Evolutionary conservation across 78 protist species (phyloP).

Genomic region (Paulinella micropora): DNA sequence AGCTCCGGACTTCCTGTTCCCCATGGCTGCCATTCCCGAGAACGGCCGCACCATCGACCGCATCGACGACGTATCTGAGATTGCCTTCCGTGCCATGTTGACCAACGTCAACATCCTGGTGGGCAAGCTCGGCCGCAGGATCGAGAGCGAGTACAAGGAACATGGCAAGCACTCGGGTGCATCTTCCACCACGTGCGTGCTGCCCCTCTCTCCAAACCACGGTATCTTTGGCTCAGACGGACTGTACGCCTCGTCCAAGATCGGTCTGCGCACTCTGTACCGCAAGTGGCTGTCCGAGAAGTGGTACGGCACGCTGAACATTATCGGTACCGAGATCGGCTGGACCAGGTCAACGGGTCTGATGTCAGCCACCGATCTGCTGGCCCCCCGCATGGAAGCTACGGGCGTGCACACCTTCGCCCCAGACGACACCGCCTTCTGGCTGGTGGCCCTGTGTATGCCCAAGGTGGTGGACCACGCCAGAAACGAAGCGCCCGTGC

Average conservation of each 20-base stretch:
- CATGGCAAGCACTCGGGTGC: background rate
- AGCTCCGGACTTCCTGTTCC: conserved; percentile 37
- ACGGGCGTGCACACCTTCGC: conserved; percentile 46
- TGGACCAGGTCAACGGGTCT: conserved; percentile 59
- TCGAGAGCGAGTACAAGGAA: conserved; percentile 19
- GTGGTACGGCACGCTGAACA: conserved; percentile 16
- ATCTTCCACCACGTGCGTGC: background rate
- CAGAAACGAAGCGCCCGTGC: conserved; percentile 21
- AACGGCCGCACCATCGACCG: conserved; percentile 25
- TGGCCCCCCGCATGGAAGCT: conserved; percentile 27
- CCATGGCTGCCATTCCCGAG: conserved; percentile 52
- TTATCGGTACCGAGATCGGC: conserved; percentile 11
- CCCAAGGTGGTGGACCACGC: conserved; percentile 15
- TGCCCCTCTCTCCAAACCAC: conserved; percentile 53
- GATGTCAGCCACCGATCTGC: conserved; percentile 37
- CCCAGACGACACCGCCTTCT: conserved; percentile 30
- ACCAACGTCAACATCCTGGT: conserved; percentile 34
- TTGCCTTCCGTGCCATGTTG: conserved; percentile 49
- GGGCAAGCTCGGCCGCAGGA: conserved; percentile 15
- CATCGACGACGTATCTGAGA: conserved; percentile 38
- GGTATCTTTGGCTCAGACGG: conserved; percentile 54
- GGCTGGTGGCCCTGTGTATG: conserved; percentile 27
- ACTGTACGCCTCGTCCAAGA: conserved; percentile 45
- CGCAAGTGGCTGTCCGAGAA: conserved; percentile 38
- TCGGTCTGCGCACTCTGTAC: conserved; percentile 44